Conservation (phyloP, 1,284 basidiomycete species). For the Gomphus bonarii region DNA sequence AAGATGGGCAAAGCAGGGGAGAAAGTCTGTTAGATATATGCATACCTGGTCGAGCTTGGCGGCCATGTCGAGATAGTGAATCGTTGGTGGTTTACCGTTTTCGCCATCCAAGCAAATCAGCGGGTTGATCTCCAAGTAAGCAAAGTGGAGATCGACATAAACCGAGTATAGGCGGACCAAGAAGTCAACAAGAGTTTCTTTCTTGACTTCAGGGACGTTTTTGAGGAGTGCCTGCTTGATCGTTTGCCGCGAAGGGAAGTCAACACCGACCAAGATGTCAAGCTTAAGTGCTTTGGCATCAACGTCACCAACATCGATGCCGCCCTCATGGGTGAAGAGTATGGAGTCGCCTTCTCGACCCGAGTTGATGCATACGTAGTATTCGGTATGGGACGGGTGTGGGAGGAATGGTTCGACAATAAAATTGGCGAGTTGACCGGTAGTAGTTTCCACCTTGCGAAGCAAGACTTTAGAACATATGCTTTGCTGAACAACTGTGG, state of each 20-base stretch:
- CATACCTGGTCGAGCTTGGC: conserved; percentile 87
- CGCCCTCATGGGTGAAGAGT: conserved; percentile 98
- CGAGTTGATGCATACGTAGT: conserved; percentile 98
- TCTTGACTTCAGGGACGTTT: conserved; percentile 70
- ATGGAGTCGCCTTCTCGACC: conserved; percentile 92
- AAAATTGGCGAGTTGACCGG: conserved; percentile 93
- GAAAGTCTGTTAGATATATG: background rate
- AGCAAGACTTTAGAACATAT: background rate
- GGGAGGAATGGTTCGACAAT: conserved; percentile 98
- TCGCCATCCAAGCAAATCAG: conserved; percentile 88
- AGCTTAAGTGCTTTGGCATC: conserved; percentile 95
- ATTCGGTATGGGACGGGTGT: conserved; percentile 89
- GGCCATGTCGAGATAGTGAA: conserved; percentile 98
- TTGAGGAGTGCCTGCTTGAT: conserved; percentile 71
- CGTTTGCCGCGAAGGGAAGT: conserved; percentile 72
- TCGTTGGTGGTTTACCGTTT: conserved; percentile 63
- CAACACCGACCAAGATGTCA: conserved; percentile 66
- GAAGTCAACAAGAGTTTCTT: conserved; percentile 88
- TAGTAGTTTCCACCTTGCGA: conserved; percentile 79
- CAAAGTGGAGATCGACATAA: conserved; percentile 96
- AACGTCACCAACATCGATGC: conserved; percentile 98
- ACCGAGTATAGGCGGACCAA: conserved; percentile 92
- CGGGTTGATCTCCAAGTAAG: conserved; percentile 99
- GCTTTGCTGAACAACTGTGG: background rate
- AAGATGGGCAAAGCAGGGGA: background rate